phyloP scores from a whole-genome alignment of 805 yeast species.

The Sugiyamaella boreocaroliniensis region DNA sequence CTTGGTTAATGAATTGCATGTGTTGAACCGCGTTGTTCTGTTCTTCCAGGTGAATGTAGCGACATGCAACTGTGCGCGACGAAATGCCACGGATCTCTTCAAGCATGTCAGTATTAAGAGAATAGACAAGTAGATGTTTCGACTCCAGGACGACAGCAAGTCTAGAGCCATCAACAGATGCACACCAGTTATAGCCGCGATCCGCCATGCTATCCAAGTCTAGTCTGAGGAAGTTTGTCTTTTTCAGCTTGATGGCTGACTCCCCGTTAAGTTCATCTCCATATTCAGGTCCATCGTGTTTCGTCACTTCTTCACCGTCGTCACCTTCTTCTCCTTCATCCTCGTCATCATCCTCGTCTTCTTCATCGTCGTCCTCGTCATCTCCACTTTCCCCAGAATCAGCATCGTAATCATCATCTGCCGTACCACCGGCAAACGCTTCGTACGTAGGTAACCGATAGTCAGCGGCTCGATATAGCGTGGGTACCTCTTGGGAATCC shows the following conservation, averaged over 20 bases:
- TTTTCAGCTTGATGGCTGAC: background rate
- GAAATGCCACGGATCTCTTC: background rate
- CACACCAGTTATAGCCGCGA: background rate
- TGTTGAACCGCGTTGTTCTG: background rate
- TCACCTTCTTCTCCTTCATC: background rate
- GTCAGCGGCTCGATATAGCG: background rate
- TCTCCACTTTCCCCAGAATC: background rate
- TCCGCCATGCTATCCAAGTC: background rate
- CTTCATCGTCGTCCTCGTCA: background rate
- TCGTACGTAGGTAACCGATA: background rate
- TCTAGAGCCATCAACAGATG: background rate
- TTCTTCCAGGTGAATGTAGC: background rate
- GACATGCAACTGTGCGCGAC: background rate
- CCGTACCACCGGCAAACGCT: conserved; percentile 3
- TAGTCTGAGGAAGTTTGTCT: background rate
- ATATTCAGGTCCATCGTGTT: too few relatives aligned
- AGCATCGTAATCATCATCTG: conserved; percentile 7
- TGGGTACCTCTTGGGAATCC: background rate
- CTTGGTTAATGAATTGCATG: conserved; percentile 4
- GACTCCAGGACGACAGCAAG: background rate
- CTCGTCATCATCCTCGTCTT: background rate
- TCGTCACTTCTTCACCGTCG: background rate
- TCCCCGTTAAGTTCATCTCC: too few relatives aligned
- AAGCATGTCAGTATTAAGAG: background rate
- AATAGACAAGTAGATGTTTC: background rate